phyloP scores from a whole-genome alignment of 306 rosid species.

The Begonia peltatifolia region DNA sequence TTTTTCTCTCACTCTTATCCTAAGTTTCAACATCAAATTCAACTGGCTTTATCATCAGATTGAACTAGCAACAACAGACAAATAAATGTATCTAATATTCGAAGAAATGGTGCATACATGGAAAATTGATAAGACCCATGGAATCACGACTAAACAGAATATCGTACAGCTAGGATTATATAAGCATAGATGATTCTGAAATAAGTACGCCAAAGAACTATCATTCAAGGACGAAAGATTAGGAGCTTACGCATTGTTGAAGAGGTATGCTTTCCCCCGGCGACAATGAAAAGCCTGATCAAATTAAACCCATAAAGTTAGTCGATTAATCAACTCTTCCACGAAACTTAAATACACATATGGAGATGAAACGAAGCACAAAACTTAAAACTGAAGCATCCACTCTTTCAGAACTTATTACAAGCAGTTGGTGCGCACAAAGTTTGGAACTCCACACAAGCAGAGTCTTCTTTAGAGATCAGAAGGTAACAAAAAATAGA shows the following conservation, averaged over 20 bases:
- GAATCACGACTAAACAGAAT: neutral
- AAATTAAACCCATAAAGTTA: neutral
- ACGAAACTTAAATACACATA: no score
- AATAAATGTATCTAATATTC: neutral
- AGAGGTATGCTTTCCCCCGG: constrained; percentile 76
- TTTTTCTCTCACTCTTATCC: no score
- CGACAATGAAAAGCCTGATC: constrained; percentile 55
- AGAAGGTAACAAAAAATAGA: neutral
- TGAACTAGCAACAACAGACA: no score
- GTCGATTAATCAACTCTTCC: neutral
- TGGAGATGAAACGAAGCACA: no score
- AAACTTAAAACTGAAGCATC: no score
- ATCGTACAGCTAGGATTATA: neutral
- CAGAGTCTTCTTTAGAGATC: neutral
- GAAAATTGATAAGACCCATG: no score
- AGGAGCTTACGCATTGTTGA: constrained; percentile 57
- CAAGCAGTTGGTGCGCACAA: neutral
- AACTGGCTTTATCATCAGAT: no score
- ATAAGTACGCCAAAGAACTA: no score
- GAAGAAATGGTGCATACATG: no score
- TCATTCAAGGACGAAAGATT: constrained; percentile 1
- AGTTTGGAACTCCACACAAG: neutral
- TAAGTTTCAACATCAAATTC: no score
- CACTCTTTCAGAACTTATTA: no score
- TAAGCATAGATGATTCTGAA: neutral